phyloP scores from a whole-genome alignment of 2,329 filamentous ascomycete genomes.

The Fusarium sp. region DNA sequence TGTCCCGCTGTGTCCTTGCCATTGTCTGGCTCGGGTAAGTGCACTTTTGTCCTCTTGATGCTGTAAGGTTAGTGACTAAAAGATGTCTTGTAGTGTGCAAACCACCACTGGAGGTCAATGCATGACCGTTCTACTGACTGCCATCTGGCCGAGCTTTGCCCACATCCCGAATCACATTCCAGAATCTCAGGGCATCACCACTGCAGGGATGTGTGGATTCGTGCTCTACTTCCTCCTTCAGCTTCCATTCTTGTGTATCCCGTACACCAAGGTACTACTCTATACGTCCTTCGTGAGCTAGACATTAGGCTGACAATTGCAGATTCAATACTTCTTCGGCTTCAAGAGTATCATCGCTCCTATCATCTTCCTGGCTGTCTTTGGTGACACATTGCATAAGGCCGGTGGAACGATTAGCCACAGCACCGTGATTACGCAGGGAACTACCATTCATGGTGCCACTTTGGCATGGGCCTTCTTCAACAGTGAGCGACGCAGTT shows the following conservation, averaged over 20 bases:
- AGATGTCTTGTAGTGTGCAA: background rate
- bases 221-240: slow-evolving; percentile 11
- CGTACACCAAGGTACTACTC: background rate
- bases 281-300: rapidly evolving
- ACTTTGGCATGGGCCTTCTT: slow-evolving; percentile 5
- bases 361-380: background rate
- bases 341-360: slow-evolving; percentile 5
- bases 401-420: background rate
- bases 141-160: slow-evolving; percentile 12
- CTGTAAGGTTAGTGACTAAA: background rate
- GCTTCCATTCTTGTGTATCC: slow-evolving; percentile 6
- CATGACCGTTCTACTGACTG: slow-evolving; percentile 6
- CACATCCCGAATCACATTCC: slow-evolving; percentile 4
- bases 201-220: background rate
- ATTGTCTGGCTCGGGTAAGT: slow-evolving; percentile 9
- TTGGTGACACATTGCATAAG: background rate
- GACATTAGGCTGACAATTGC: background rate
- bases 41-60: background rate
- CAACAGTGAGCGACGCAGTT: background rate
- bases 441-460: slow-evolving; percentile 1
- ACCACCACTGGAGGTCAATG: slow-evolving; percentile 13
- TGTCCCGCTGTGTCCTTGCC: slow-evolving; percentile 8
- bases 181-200: background rate
- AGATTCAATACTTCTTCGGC: slow-evolving; percentile 4
- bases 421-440: background rate